Evolutionary conservation across 306 rosid genomes (phyloP).

Genomic region (Castanea sativa): DNA sequence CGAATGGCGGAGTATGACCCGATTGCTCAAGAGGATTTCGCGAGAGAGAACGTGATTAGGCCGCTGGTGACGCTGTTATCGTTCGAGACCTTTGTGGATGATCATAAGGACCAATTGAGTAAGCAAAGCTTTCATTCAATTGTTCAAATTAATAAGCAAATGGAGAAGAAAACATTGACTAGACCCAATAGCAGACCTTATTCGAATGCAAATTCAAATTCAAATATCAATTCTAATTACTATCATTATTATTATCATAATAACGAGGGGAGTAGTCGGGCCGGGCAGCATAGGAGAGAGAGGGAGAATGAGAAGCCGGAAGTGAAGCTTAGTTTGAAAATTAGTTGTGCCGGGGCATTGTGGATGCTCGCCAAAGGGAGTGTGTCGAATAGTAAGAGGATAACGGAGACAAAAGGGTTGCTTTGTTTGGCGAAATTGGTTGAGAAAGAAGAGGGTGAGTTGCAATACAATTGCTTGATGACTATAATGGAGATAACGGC

Average conservation of each 20-base stretch:
- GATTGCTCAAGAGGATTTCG: slow-evolving; percentile 61
- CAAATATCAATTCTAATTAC: slow-evolving; percentile 20
- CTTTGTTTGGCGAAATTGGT: slow-evolving; percentile 81
- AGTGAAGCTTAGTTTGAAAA: slow-evolving; percentile 54
- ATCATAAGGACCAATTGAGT: slow-evolving; percentile 31
- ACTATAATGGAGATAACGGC: slow-evolving; percentile 66
- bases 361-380: slow-evolving; percentile 80
- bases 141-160: slow-evolving; percentile 55
- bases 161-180: slow-evolving; percentile 39
- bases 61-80: slow-evolving; percentile 59
- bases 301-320: slow-evolving; percentile 73
- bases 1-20: slow-evolving; percentile 68
- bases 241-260: not conserved
- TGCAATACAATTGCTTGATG: slow-evolving; percentile 72
- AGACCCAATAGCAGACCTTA: slow-evolving; percentile 7
- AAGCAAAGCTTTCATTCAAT: slow-evolving; percentile 64
- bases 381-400: slow-evolving; percentile 60
- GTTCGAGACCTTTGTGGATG: slow-evolving; percentile 51
- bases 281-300: slow-evolving; percentile 58
- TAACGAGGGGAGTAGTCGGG: slow-evolving; percentile 54
- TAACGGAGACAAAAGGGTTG: slow-evolving; percentile 77
- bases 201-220: slow-evolving; percentile 31
- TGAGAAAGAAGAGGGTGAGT: slow-evolving; percentile 68
- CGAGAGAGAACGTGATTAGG: slow-evolving; percentile 67
- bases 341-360: slow-evolving; percentile 66